Evolutionary conservation across 2,329 filamentous ascomycete species (phyloP), one percentile per base, ranked within the genome.

Genomic region (Cordyceps cateniannulata): DNA sequence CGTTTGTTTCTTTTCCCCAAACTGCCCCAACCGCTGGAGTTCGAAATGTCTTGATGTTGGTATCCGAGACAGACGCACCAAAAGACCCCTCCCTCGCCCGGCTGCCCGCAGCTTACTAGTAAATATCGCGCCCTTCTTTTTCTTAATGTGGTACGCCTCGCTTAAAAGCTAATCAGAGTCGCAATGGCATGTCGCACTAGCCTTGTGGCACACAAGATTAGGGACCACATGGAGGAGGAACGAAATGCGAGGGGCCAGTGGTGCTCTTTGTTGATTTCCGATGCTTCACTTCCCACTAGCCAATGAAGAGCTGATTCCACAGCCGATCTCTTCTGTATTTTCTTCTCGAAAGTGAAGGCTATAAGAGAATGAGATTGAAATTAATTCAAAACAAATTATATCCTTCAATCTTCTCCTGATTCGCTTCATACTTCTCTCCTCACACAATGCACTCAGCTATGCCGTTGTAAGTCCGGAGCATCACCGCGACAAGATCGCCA

Each of bases 161-260:
- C 38, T 40, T 40, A 40, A n/a, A n/a, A 27, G 22, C 32, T 42
- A 24, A 6, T 3, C 29, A 12, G 18, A 18, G 14, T 27, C 22
- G n/a, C 27, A 18, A 5, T 25, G 50, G 29, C 50, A 53, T 38
- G 22, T 53, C 32, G 50, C 50, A 24, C 50, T 42, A 40, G 20
- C 32, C 29, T 12, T 24, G 20, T 10, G 50, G 22, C 40, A 48
- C 25, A 48, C 27, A 24, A 49, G 32, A 57, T 57, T 48, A 49
- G 45, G 54, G 35, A 57, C 54, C 54, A 57, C 54, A 48, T 57
- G 54, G 54, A 27, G 10, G 9, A 45, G 18, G 22, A 55, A 54
- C 1, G 32, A 2, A 29, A 49, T 29, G 25, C 32, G 25, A 27
- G 53, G 25, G 20, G 40, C 12, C 9, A 48, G 24, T 6, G 29